phyloP scores from a whole-genome alignment of 345 rosid species.

The Moricandia arvensis region DNA sequence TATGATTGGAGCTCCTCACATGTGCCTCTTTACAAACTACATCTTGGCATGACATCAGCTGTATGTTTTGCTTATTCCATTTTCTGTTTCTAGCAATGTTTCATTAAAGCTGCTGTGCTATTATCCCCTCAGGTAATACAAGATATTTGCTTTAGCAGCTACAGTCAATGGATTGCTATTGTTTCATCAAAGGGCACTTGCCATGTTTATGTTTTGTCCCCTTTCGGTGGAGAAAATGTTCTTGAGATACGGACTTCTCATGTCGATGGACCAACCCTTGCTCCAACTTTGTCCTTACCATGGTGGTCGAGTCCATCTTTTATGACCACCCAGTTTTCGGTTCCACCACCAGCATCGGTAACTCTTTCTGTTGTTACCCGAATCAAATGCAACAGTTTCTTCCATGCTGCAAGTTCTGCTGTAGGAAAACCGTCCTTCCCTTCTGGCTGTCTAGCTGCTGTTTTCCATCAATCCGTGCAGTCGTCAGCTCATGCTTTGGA shows the following conservation, averaged over 20 bases:
- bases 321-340: conserved; percentile 51
- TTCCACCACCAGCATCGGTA: conserved; percentile 64
- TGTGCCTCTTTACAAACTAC: conserved; percentile 95
- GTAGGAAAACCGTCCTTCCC: conserved; percentile 69
- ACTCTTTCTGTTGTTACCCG: conserved; percentile 88
- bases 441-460: conserved; percentile 83
- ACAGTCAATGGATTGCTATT: conserved; percentile 94
- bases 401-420: conserved; percentile 71
- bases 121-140: conserved; percentile 70
- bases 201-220: conserved; percentile 85
- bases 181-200: conserved; percentile 88
- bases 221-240: conserved; percentile 94
- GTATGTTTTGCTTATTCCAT: conserved; percentile 45
- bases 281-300: conserved; percentile 65
- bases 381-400: conserved; percentile 71
- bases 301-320: conserved; percentile 94
- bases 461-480: conserved; percentile 64
- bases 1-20: conserved; percentile 91
- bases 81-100: not conserved
- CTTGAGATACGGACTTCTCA: conserved; percentile 73
- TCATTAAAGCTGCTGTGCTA: not conserved
- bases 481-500: conserved; percentile 63
- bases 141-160: conserved; percentile 87
- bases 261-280: conserved; percentile 63
- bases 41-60: conserved; percentile 96